Conservation (phyloP, 345 rosid genomes). For the Anacardium occidentale region DNA sequence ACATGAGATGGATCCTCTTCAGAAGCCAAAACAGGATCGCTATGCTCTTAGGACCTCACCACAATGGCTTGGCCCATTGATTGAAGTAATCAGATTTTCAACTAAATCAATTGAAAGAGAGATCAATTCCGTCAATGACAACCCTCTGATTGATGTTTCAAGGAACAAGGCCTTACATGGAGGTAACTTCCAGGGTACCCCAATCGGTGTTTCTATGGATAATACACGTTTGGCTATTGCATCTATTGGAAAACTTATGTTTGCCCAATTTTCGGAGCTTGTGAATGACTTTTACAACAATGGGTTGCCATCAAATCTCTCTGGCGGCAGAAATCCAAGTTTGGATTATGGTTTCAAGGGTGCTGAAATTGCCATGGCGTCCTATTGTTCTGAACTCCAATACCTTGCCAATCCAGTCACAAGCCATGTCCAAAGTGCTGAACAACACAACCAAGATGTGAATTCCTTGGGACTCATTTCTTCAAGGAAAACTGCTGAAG, state of each 20-base stretch:
- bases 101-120: constrained; percentile 53
- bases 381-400: constrained; percentile 56
- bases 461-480: constrained; percentile 61
- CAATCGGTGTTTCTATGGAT: constrained; percentile 61
- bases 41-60: constrained; percentile 59
- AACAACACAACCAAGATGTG: constrained; percentile 62
- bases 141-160: constrained; percentile 67
- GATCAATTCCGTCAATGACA: constrained; percentile 59
- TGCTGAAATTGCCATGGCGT: constrained; percentile 76
- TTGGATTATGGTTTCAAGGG: constrained; percentile 78
- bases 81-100: constrained; percentile 48
- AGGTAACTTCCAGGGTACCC: constrained; percentile 65
- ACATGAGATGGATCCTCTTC: constrained; percentile 49
- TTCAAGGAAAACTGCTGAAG: constrained; percentile 57
- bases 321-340: constrained; percentile 69
- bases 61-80: constrained; percentile 59
- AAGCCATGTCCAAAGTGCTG: constrained; percentile 54
- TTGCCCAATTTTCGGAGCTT: constrained; percentile 64
- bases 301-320: constrained; percentile 68
- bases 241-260: constrained; percentile 50
- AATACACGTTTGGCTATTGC: constrained; percentile 49
- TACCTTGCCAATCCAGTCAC: constrained; percentile 54
- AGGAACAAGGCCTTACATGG: constrained; percentile 73
- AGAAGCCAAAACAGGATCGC: constrained; percentile 55
- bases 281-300: constrained; percentile 80